These are phyloP conservation scores for Collybiopsis confluens DNA, from an alignment of 768 basidiomycete genomes.

Conservation along the genomic window DNA sequence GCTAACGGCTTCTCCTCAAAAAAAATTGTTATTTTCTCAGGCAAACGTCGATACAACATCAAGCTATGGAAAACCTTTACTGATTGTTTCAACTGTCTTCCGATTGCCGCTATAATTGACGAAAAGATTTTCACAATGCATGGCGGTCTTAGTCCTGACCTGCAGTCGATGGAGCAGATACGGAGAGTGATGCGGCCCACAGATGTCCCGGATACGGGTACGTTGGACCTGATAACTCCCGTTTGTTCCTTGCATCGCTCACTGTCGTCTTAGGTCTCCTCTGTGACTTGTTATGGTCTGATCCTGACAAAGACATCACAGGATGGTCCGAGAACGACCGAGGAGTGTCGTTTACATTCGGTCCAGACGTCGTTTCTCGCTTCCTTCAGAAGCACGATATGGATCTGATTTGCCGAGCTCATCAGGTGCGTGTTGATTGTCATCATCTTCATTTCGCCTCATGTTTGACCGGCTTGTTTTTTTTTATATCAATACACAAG, in stretches of 20 bases:
- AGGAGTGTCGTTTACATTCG: conserved; percentile 98
- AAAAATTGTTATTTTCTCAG: conserved; percentile 38
- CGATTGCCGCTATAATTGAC: conserved; percentile 99
- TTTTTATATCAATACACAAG: conserved; percentile 30
- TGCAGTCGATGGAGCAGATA: conserved; percentile 99
- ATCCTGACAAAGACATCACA: conserved; percentile 98
- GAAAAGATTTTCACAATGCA: conserved; percentile 99
- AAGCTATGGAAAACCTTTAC: conserved; percentile 99
- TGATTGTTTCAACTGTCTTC: conserved; percentile 99
- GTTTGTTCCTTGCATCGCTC: conserved; percentile 6
- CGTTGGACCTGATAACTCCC: conserved; percentile 17
- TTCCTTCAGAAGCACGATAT: conserved; percentile 99
- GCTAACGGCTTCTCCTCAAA: no score
- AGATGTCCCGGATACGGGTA: conserved; percentile 97
- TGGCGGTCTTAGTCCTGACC: conserved; percentile 92
- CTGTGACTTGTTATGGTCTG: conserved; percentile 97
- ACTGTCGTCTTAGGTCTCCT: conserved; percentile 60
- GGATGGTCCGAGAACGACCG: conserved; percentile 99
- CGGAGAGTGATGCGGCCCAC: conserved; percentile 98
- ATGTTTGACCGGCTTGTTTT: neutral
- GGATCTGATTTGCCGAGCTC: conserved; percentile 98
- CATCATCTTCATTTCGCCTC: neutral
- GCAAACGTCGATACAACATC: conserved; percentile 99
- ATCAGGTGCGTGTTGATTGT: conserved; percentile 64
- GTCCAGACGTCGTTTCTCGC: conserved; percentile 94